These are phyloP conservation scores for Botrytis cinerea DNA, from an alignment of 2,329 filamentous ascomycete species.

Conservation along the genomic window DNA sequence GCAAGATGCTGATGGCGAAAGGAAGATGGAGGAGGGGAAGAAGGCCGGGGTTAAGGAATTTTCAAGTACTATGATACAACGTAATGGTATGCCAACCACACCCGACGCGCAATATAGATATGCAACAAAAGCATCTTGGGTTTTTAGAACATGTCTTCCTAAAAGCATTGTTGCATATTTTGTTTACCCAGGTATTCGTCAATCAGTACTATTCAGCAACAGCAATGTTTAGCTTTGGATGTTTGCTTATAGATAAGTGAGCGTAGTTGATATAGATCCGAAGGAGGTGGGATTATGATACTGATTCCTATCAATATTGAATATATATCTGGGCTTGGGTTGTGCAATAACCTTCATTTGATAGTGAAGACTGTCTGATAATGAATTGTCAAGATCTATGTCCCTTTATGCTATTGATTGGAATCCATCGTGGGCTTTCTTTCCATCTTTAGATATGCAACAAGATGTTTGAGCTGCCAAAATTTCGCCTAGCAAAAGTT, in stretches of 20 bases:
- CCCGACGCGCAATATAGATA: too few relatives aligned
- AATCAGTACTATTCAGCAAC: too few relatives aligned
- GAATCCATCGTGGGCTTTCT: too few relatives aligned
- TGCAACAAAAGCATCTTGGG: too few relatives aligned
- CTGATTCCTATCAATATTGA: background rate
- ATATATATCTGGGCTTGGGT: background rate
- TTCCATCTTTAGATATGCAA: background rate
- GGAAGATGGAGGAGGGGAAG: conserved; percentile 2
- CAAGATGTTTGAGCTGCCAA: background rate
- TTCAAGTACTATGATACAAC: background rate
- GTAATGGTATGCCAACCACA: too few relatives aligned
- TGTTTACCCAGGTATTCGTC: too few relatives aligned
- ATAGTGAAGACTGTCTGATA: background rate
- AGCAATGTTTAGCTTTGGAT: too few relatives aligned
- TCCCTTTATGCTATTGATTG: background rate
- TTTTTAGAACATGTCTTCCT: too few relatives aligned
- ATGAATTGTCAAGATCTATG: background rate
- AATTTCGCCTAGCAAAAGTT: background rate
- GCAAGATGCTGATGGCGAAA: conserved; percentile 16
- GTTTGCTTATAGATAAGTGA: background rate
- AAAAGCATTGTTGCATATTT: too few relatives aligned
- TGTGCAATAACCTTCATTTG: background rate
- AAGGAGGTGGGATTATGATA: background rate
- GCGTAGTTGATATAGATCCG: background rate
- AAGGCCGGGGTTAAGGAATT: conserved; percentile 16